Conservation (phyloP, 163 green algal species). For the Coccomyxa subellipsoidea region DNA sequence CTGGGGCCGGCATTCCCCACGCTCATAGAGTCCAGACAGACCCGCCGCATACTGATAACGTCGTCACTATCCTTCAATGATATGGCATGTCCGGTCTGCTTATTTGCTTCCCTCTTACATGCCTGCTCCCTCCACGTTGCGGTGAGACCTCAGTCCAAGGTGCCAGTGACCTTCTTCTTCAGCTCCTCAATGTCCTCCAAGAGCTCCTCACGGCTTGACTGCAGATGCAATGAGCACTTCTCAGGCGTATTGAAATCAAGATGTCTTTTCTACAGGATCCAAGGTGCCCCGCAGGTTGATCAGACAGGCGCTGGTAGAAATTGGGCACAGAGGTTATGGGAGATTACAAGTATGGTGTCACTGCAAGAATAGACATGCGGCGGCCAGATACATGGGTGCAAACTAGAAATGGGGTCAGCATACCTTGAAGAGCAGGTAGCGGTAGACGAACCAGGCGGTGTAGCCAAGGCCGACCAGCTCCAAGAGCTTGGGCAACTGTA, state of each 20-base stretch:
- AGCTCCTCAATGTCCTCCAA: slow-evolving; percentile 81
- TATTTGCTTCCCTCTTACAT: too few species aligned
- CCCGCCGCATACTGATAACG: too few species aligned
- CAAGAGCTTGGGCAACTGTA: slow-evolving; percentile 81
- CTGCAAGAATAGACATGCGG: too few species aligned
- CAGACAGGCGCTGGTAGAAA: too few species aligned
- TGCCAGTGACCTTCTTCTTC: slow-evolving; percentile 69
- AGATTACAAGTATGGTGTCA: too few species aligned
- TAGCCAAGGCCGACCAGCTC: slow-evolving; percentile 90
- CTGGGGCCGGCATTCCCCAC: not conserved
- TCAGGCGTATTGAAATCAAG: too few species aligned
- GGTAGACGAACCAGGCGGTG: slow-evolving; percentile 84
- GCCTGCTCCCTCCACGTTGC: not conserved
- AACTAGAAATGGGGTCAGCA: slow-evolving; percentile 1
- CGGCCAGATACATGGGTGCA: not conserved
- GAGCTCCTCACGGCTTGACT: slow-evolving; percentile 87
- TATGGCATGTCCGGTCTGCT: too few species aligned
- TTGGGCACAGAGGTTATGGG: too few species aligned
- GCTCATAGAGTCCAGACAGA: not conserved
- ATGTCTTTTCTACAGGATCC: too few species aligned
- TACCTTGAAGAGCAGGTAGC: slow-evolving; percentile 90
- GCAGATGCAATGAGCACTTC: not conserved
- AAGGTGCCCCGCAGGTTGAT: too few species aligned
- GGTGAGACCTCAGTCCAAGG: not conserved
- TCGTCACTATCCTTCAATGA: too few species aligned